Evolutionary conservation across 2,329 filamentous ascomycete genomes (phyloP).

Genomic region (Exophiala calicioides): DNA sequence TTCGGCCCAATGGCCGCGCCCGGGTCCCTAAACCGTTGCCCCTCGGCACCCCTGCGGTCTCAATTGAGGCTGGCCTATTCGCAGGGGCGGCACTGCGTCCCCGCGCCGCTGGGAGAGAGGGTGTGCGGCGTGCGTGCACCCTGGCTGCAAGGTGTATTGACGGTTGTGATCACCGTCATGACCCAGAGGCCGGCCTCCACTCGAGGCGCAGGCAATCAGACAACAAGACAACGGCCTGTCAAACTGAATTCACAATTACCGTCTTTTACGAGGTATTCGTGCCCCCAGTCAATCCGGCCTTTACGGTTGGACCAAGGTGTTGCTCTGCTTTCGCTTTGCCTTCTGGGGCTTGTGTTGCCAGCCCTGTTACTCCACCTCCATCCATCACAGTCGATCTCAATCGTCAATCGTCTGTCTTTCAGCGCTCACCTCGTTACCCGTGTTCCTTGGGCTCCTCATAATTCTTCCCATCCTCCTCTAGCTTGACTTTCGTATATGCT

Average conservation of each 20-base stretch:
- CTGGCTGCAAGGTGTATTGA: background rate
- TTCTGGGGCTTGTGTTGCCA: too few relatives aligned
- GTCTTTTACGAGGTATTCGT: too few relatives aligned
- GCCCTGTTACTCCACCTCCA: too few relatives aligned
- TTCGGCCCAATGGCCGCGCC: too few relatives aligned
- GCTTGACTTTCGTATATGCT: constrained; percentile 19
- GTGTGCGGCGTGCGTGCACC: background rate
- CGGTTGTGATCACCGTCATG: background rate
- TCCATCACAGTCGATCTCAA: constrained; percentile 7
- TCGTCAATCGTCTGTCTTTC: constrained; percentile 21
- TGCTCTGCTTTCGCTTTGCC: too few relatives aligned
- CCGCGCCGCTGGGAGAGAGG: background rate
- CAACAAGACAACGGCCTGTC: too few relatives aligned
- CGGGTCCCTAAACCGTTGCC: too few relatives aligned
- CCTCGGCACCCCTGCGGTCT: background rate
- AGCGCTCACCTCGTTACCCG: constrained; percentile 8
- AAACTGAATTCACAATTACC: too few relatives aligned
- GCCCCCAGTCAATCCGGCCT: too few relatives aligned
- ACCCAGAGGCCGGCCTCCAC: too few relatives aligned
- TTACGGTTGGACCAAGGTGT: too few relatives aligned
- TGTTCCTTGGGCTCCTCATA: background rate
- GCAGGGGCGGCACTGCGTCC: background rate
- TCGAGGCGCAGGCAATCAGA: too few relatives aligned
- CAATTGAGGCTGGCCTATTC: background rate
- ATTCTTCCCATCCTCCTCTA: constrained; percentile 3